Base-by-base conservation (phyloP, 208 protist species). In the Trypanosoma mega region DNA sequence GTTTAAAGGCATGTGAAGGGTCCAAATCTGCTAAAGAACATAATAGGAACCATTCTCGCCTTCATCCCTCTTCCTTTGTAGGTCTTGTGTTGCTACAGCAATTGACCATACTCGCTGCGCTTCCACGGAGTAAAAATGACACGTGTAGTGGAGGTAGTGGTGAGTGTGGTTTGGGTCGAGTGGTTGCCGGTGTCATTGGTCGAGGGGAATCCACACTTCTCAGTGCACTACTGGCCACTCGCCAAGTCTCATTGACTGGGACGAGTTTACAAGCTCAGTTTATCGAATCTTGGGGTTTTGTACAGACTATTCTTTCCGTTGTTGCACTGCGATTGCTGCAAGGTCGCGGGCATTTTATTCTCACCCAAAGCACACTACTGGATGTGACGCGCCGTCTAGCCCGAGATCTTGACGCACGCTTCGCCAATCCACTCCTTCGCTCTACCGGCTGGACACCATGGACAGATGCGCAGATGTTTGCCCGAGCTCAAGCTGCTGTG, bases 381-480 rank as follows among this genome's bases (percentile, higher is more conserved):
- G 53, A 58, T 9, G 51, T 86, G 1, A 58, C 63, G 24, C 16
- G 54, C 16, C 53, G 59, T 2, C 6, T 67, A 37, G 62, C 68
- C 4, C 11, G 30, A 14, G 55, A 52, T 4, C 55, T 86, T 12
- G 73, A 63, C n/a, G 36, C 16, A 7, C 33, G 50, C 26, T 74
- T 72, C 61, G 63, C 78, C n/a, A 21, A 23, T 1, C 29, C 36
- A 16, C 34, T 84, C 9, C 63, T 74, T 3, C 34, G 37, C 11
- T 31, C 55, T 11, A 21, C 31, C 5, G 79, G 77, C 9, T 90
- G 83, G 83, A 14, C 59, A 54, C 68, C 74, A 29, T 87, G 77
- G 80, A 78, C 74, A 11, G 65, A 78, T 41, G 68, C 27, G 26
- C 68, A 77, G 33, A 57, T 91, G 66, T 85, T 85, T 51, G 29